A percentile compares a stretch with the other conserved stretches of the same genome.
These are phyloP conservation scores for Diaporthe citrichinensis DNA, from an alignment of 2,329 filamentous ascomycete genomes.

Conservation along the genomic window DNA sequence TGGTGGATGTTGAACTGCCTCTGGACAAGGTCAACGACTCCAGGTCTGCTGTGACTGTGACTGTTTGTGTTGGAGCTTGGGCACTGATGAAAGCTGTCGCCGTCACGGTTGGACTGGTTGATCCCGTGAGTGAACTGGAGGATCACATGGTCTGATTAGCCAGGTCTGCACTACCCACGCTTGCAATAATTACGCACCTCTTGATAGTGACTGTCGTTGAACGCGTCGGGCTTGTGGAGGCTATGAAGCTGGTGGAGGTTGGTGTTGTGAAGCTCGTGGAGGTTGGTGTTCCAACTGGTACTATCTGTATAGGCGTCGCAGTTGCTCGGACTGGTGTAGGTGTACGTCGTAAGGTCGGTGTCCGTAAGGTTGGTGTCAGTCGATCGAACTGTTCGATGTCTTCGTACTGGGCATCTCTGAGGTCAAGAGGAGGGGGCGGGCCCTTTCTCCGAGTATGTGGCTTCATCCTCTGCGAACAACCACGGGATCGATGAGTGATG, in stretches of 20 bases:
- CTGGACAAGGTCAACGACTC: slow-evolving; percentile 10
- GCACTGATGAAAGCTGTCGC: slow-evolving; percentile 12
- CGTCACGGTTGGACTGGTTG: slow-evolving; percentile 1
- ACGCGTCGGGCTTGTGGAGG: neutral
- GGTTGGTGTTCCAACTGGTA: neutral
- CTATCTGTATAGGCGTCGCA: neutral
- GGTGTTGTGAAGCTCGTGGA: neutral
- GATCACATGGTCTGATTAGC: neutral
- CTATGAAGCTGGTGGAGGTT: neutral
- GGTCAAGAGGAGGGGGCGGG: slow-evolving; percentile 2
- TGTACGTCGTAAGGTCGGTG: neutral
- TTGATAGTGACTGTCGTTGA: neutral
- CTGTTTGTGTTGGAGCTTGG: slow-evolving; percentile 2
- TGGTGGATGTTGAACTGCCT: neutral
- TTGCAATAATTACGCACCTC: neutral
- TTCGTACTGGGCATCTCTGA: neutral
- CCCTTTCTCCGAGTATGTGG: neutral
- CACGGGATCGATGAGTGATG: neutral
- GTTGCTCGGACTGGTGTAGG: neutral
- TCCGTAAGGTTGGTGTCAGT: neutral
- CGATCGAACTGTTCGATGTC: neutral
- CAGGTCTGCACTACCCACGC: too few species aligned
- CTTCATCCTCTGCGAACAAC: neutral
- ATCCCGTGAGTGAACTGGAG: neutral
- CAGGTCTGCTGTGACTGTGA: neutral